phyloP scores from a whole-genome alignment of 805 yeast species.

The Candida hispaniensis region DNA sequence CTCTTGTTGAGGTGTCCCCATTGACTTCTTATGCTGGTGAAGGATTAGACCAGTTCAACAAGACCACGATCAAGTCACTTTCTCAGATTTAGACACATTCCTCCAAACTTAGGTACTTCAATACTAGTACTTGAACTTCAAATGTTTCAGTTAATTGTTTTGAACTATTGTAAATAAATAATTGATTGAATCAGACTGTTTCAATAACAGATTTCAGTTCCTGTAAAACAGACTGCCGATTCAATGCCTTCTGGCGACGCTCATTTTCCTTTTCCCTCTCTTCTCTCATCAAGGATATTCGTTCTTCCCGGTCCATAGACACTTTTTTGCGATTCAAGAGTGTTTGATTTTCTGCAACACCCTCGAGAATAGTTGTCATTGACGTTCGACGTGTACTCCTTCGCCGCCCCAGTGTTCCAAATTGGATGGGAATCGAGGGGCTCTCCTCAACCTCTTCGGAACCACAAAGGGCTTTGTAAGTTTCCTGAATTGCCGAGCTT shows the following conservation, averaged over 20 bases:
- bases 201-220: conserved; percentile 23
- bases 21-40: conserved; percentile 66
- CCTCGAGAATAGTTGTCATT: conserved; percentile 22
- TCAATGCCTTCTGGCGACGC: conserved; percentile 14
- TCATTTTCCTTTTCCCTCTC: conserved; percentile 19
- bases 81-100: conserved; percentile 13
- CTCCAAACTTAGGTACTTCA: neutral
- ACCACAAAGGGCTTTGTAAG: conserved; percentile 12
- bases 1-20: conserved; percentile 67
- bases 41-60: conserved; percentile 48
- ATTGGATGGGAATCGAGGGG: conserved; percentile 7
- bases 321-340: conserved; percentile 2
- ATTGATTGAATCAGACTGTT: conserved; percentile 4
- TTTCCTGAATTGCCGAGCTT: conserved; percentile 4
- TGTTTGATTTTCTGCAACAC: conserved; percentile 19
- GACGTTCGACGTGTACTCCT: conserved; percentile 8
- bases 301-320: conserved; percentile 19
- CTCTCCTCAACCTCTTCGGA: neutral
- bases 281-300: conserved; percentile 21
- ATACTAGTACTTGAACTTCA: conserved; percentile 1
- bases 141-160: neutral
- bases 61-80: conserved; percentile 26
- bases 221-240: conserved; percentile 20
- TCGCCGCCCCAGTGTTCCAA: conserved; percentile 6
- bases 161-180: conserved; percentile 13